phyloP scores from a whole-genome alignment of 169 alveolate genomes.

The Perkinsus chesapeaki region DNA sequence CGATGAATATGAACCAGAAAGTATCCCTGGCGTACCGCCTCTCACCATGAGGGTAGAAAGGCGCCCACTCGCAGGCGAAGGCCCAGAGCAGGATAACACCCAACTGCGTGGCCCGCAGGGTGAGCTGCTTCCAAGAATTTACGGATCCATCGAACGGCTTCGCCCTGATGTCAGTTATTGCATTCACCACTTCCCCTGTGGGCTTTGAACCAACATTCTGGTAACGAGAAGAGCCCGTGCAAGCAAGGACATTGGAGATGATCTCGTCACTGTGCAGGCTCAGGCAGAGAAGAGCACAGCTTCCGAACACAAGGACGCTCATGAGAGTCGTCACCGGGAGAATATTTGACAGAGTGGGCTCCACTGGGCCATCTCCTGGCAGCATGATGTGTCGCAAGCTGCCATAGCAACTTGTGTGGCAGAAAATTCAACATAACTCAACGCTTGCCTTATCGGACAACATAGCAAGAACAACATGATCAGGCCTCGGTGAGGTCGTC shows the following conservation, averaged over 20 bases:
- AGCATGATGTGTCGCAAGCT: too few species aligned
- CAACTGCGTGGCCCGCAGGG: neutral
- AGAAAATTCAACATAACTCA: neutral
- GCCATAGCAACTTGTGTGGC: too few species aligned
- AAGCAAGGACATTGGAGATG: neutral
- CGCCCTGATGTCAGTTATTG: neutral
- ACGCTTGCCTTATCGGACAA: neutral
- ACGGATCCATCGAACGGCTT: neutral
- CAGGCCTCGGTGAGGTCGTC: conserved; percentile 78
- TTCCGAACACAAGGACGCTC: neutral
- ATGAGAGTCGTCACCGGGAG: neutral
- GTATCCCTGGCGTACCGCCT: neutral
- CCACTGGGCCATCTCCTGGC: neutral
- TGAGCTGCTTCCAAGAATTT: neutral
- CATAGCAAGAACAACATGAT: neutral
- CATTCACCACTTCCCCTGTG: neutral
- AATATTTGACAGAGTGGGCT: neutral
- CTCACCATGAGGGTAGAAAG: neutral
- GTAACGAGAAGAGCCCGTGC: neutral
- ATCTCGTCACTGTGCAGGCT: neutral
- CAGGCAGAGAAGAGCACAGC: neutral
- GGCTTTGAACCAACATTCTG: neutral
- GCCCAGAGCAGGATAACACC: neutral
- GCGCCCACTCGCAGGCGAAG: neutral
- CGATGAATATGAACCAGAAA: neutral